These are phyloP conservation scores for Arthrocladium fulminans DNA, from an alignment of 2,329 filamentous ascomycete genomes.

Conservation along the genomic window DNA sequence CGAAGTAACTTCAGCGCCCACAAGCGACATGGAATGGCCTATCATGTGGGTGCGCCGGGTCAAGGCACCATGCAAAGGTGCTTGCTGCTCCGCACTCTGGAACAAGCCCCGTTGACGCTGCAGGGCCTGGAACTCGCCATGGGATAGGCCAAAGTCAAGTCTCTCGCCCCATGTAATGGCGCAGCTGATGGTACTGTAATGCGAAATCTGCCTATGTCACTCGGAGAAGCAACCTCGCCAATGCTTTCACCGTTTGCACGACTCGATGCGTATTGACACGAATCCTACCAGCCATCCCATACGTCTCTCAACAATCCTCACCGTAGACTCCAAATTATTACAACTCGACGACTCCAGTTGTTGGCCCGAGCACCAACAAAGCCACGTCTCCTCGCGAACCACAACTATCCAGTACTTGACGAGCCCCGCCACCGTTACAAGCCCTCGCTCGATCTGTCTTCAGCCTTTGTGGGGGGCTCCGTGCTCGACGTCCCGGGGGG, in stretches of 20 bases:
- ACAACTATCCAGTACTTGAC: not conserved
- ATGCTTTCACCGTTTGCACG: not conserved
- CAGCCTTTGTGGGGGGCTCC: no score
- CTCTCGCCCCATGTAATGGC: not conserved
- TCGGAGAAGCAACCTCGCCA: not conserved
- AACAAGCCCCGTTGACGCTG: not conserved
- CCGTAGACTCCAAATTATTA: not conserved
- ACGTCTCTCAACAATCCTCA: not conserved
- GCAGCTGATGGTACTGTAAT: not conserved
- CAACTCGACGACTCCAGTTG: no score
- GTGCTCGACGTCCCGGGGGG: not conserved
- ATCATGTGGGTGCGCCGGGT: not conserved
- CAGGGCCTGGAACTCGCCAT: not conserved
- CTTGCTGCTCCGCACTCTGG: conserved; percentile 1
- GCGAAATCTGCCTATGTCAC: conserved; percentile 5
- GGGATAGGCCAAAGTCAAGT: not conserved
- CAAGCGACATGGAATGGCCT: not conserved
- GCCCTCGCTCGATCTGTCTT: no score
- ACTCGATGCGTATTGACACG: not conserved
- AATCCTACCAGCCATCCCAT: not conserved
- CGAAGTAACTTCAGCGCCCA: conserved; percentile 3
- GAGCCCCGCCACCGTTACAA: no score
- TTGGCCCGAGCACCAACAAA: not conserved
- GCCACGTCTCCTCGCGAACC: not conserved
- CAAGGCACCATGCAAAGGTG: not conserved